Evolutionary conservation across 441 rosid genomes (phyloP).

Genomic region (Arabidopsis hybrid): DNA sequence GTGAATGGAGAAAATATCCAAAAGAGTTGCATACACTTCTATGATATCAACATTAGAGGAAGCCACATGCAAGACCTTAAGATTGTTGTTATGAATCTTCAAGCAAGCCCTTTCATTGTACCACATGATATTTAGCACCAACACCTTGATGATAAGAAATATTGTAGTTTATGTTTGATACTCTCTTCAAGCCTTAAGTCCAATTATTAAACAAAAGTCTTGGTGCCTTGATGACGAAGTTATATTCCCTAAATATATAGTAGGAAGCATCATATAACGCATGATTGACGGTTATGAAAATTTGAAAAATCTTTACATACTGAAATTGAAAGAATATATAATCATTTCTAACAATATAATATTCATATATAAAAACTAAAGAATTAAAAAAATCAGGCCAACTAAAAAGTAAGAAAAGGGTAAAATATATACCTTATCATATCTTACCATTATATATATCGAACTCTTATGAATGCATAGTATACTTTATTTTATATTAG

Average conservation of each 20-base stretch:
- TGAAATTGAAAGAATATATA: too few species aligned
- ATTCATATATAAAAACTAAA: too few species aligned
- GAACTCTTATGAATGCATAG: too few species aligned
- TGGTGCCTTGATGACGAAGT: neutral
- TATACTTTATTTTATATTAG: too few species aligned
- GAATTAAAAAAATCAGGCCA: too few species aligned
- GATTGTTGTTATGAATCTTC: constrained; percentile 4
- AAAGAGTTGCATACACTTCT: neutral
- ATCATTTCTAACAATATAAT: too few species aligned
- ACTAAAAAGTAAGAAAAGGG: too few species aligned
- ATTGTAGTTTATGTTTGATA: neutral
- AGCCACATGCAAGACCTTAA: constrained; percentile 4
- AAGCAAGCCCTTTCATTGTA: neutral
- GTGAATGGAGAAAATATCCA: neutral
- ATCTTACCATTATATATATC: too few species aligned
- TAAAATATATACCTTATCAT: too few species aligned
- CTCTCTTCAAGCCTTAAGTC: neutral
- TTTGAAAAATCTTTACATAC: too few species aligned
- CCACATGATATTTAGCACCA: neutral
- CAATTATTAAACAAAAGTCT: neutral
- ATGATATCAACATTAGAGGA: neutral
- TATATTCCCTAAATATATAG: neutral
- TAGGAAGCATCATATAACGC: too few species aligned
- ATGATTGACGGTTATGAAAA: too few species aligned
- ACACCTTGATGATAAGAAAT: neutral